phyloP scores from a whole-genome alignment of 345 rosid species.

The Heritiera littoralis region DNA sequence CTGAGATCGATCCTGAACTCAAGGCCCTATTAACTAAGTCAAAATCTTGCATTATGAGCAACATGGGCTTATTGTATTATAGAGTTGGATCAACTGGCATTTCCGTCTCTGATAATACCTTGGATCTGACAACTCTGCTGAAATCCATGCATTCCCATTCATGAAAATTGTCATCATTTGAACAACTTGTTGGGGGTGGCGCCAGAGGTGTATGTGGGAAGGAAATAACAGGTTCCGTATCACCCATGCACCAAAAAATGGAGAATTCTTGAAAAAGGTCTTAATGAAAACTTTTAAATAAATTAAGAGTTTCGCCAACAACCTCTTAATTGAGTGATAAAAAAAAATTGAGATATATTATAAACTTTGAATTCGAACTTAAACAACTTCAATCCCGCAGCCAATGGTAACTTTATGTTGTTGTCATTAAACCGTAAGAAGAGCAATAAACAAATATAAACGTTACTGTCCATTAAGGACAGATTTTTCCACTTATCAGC shows the following conservation, averaged over 20 bases:
- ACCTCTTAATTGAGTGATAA: no score
- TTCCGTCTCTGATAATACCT: neutral
- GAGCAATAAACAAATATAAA: neutral
- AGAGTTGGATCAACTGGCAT: neutral
- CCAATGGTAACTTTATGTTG: neutral
- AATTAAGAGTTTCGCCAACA: no score
- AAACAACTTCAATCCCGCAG: no score
- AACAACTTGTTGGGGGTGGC: neutral
- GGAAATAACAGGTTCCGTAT: no score
- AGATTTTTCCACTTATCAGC: neutral
- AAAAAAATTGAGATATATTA: no score
- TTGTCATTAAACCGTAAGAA: neutral
- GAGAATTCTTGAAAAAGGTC: no score
- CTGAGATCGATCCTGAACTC: no score
- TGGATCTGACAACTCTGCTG: constrained; percentile 30
- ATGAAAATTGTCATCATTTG: constrained; percentile 5
- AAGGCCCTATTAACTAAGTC: no score
- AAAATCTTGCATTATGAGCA: neutral
- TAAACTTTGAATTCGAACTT: no score
- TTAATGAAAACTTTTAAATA: no score
- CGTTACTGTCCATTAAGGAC: neutral
- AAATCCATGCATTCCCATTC: constrained; percentile 21
- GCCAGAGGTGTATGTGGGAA: neutral
- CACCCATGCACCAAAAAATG: no score
- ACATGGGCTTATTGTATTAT: neutral